phyloP scores from a whole-genome alignment of 495 filamentous ascomycete genomes.

The Penicillium macrosclerotiorum region DNA sequence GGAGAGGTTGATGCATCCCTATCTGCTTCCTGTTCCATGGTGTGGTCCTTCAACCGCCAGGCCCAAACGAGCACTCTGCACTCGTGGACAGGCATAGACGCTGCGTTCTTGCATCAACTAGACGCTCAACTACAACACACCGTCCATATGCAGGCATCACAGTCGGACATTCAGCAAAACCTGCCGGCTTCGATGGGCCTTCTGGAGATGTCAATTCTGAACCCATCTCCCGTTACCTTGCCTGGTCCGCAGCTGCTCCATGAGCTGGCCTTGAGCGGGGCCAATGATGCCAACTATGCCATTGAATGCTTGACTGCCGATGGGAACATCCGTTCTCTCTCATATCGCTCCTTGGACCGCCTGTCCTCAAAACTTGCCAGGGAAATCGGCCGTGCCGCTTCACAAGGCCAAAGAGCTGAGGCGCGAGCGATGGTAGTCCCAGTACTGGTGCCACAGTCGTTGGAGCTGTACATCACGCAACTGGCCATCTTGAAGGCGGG shows the following conservation, averaged over 20 bases:
- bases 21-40: slow-evolving; percentile 11
- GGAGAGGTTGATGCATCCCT: neutral
- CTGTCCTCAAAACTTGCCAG: slow-evolving; percentile 52
- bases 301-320: slow-evolving; percentile 59
- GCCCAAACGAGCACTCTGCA: slow-evolving; percentile 22
- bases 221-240: slow-evolving; percentile 51
- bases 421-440: slow-evolving; percentile 54
- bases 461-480: slow-evolving; percentile 67
- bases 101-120: slow-evolving; percentile 22
- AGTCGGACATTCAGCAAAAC: slow-evolving; percentile 12
- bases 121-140: slow-evolving; percentile 24
- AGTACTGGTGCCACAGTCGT: slow-evolving; percentile 66
- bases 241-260: slow-evolving; percentile 65
- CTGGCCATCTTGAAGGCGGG: slow-evolving; percentile 75
- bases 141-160: slow-evolving; percentile 17
- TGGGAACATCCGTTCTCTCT: slow-evolving; percentile 42
- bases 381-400: slow-evolving; percentile 37
- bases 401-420: slow-evolving; percentile 10
- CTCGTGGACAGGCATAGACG: slow-evolving; percentile 23
- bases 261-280: slow-evolving; percentile 48
- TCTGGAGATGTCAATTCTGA: slow-evolving; percentile 56
- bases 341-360: slow-evolving; percentile 59
- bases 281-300: slow-evolving; percentile 31
- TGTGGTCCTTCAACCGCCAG: slow-evolving; percentile 17
- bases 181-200: slow-evolving; percentile 1